phyloP scores from a whole-genome alignment of 139 green algal genomes.

The Coccomyxa sp. region DNA sequence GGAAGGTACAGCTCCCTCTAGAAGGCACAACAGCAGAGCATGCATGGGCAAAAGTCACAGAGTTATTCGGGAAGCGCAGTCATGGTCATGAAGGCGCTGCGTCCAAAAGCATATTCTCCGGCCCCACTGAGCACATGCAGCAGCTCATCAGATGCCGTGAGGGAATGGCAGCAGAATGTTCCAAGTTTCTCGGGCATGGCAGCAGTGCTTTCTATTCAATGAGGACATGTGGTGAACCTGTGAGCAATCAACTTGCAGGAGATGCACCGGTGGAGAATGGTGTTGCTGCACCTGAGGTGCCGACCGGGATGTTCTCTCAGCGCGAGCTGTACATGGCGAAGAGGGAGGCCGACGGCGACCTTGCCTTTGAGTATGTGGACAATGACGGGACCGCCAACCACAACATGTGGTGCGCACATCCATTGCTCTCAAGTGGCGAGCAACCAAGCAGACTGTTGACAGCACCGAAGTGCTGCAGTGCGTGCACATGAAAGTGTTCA shows the following conservation, averaged over 20 bases:
- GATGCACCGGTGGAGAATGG: not conserved
- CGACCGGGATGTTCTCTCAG: slow-evolving; percentile 43
- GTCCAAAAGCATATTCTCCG: no score
- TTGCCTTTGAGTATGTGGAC: slow-evolving; percentile 60
- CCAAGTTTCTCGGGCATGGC: not conserved
- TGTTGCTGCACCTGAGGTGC: not conserved
- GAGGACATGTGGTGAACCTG: not conserved
- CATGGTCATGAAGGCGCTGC: no score
- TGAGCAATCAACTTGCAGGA: not conserved
- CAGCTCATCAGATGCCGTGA: not conserved
- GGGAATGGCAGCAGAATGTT: not conserved
- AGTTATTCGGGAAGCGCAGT: no score
- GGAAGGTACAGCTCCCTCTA: no score
- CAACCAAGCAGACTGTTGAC: not conserved
- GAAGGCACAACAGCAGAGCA: no score
- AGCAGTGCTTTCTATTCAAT: not conserved
- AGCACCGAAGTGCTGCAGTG: no score
- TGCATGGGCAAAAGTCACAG: no score
- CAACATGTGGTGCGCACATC: slow-evolving; percentile 34
- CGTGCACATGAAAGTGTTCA: no score
- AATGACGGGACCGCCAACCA: slow-evolving; percentile 57
- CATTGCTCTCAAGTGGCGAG: not conserved
- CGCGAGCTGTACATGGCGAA: slow-evolving; percentile 53
- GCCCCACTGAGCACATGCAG: not conserved
- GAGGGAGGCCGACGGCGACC: slow-evolving; percentile 54